Evolutionary conservation across 495 filamentous ascomycete species (phyloP).

Genomic region (Neurospora intermedia): DNA sequence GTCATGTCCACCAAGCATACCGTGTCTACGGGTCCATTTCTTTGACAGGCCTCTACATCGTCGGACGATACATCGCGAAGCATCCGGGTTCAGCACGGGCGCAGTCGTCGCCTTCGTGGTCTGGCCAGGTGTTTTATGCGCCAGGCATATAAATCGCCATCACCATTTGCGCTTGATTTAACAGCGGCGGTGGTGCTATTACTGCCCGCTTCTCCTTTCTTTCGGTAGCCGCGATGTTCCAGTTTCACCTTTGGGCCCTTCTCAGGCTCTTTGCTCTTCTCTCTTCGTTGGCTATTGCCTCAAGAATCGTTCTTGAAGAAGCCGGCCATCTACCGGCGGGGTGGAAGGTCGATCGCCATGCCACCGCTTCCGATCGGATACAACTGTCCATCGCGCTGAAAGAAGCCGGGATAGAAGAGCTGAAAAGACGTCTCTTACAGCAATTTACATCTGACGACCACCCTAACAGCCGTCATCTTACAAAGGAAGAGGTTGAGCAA

Average conservation of each 20-base stretch:
- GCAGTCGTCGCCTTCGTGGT: neutral
- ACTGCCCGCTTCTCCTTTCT: neutral
- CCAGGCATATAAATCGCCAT: neutral
- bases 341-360: conserved; percentile 14
- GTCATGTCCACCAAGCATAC: neutral
- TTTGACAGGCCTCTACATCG: neutral
- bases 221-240: conserved; percentile 6
- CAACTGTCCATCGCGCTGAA: conserved; percentile 26
- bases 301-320: conserved; percentile 14
- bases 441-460: conserved; percentile 12
- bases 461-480: conserved; percentile 21
- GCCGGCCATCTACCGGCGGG: conserved; percentile 9
- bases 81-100: neutral
- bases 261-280: conserved; percentile 3
- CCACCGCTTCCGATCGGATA: conserved; percentile 16
- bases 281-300: conserved; percentile 4
- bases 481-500: conserved; percentile 18
- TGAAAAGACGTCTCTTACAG: conserved; percentile 21
- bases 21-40: neutral
- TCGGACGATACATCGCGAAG: neutral
- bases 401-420: conserved; percentile 23
- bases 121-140: neutral
- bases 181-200: neutral
- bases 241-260: conserved; percentile 2
- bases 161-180: neutral